Percentiles rank a stretch among this genome's conserved stretches.
Evolutionary conservation across 1,284 basidiomycete genomes (phyloP).

Genomic region (Trametes sp.): DNA sequence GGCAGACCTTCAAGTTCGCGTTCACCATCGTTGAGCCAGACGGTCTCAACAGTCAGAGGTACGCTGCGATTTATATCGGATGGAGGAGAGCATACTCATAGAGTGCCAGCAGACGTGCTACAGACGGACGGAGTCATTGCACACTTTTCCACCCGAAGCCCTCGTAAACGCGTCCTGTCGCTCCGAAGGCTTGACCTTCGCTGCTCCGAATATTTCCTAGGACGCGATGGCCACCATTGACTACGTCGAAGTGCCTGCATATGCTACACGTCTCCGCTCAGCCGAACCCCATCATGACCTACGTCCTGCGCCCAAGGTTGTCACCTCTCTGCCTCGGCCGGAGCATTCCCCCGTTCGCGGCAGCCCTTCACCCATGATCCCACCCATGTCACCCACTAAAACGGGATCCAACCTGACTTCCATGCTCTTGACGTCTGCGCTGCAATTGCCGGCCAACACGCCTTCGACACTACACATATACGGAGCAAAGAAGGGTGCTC

Average conservation of each 20-base stretch:
- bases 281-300: constrained; percentile 37
- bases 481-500: constrained; percentile 37
- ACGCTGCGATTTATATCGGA: too few species aligned
- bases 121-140: too few species aligned
- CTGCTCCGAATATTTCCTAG: too few species aligned
- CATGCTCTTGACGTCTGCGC: constrained; percentile 43
- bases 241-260: constrained; percentile 59
- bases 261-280: constrained; percentile 52
- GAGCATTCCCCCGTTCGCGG: constrained; percentile 30
- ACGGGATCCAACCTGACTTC: constrained; percentile 42
- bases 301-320: constrained; percentile 51
- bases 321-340: constrained; percentile 54
- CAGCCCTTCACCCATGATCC: constrained; percentile 33
- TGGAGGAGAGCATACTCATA: too few species aligned
- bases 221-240: constrained; percentile 52
- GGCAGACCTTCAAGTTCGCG: too few species aligned
- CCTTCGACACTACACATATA: constrained; percentile 34
- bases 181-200: neutral
- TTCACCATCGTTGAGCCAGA: too few species aligned
- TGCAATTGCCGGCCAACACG: constrained; percentile 42
- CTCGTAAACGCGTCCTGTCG: too few species aligned
- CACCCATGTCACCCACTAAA: constrained; percentile 30
- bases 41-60: too few species aligned
- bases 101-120: too few species aligned
- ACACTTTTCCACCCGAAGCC: too few species aligned